These are phyloP conservation scores for Candida chilensis DNA, from an alignment of 805 yeast genomes.

Conservation along the genomic window DNA sequence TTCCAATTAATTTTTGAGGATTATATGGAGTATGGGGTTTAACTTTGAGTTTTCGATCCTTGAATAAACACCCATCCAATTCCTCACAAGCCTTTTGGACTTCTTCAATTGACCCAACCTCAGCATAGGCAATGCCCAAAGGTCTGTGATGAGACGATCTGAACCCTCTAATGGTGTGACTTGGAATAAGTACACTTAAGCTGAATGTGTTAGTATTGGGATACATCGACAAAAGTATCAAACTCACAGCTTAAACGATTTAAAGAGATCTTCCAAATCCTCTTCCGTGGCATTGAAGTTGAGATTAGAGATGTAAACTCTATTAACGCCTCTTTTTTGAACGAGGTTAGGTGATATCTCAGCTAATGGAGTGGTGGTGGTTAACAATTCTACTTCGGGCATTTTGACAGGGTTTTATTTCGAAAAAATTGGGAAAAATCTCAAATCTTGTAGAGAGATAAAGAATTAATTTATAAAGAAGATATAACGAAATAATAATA, in stretches of 20 bases:
- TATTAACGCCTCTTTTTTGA: too few species aligned
- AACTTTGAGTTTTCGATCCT: conserved; percentile 27
- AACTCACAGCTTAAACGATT: conserved; percentile 37
- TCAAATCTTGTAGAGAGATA: too few species aligned
- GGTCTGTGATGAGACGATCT: conserved; percentile 30
- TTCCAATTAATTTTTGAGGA: conserved; percentile 9
- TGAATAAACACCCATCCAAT: conserved; percentile 15
- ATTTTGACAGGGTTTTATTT: too few species aligned
- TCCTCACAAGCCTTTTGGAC: conserved; percentile 15
- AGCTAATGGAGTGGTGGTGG: conserved; percentile 3
- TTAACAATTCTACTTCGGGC: not conserved
- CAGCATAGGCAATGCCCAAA: conserved; percentile 45
- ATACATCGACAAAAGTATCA: not conserved
- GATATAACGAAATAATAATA: too few species aligned
- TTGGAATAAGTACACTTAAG: conserved; percentile 40
- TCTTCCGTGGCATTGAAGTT: conserved; percentile 42
- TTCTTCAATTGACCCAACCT: conserved; percentile 16
- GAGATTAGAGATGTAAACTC: conserved; percentile 48
- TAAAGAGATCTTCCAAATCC: conserved; percentile 36
- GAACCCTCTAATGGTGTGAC: conserved; percentile 39
- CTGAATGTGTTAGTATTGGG: conserved; percentile 7
- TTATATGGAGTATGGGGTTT: conserved; percentile 33
- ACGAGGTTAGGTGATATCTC: too few species aligned
- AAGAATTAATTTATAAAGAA: too few species aligned
- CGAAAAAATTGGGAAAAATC: too few species aligned